phyloP scores from a whole-genome alignment of 1,284 basidiomycete genomes.

The Ganoderma resinaceum region DNA sequence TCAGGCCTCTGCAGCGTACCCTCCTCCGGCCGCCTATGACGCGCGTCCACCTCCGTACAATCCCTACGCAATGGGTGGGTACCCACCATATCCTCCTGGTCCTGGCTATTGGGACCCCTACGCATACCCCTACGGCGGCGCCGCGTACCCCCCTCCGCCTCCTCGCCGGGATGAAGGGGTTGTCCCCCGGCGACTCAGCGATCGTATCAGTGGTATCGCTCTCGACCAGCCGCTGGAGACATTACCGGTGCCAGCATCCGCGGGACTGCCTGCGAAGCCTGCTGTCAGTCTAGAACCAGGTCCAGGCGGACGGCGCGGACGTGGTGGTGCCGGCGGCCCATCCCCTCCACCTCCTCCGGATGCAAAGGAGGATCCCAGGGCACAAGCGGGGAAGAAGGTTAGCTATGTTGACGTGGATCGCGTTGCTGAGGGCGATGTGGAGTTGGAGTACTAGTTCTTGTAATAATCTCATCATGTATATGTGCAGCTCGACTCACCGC shows the following conservation, averaged over 20 bases:
- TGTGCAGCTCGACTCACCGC: constrained; percentile 15
- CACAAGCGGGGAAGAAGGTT: constrained; percentile 80
- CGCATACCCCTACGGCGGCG: constrained; percentile 45
- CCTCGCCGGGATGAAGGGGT: constrained; percentile 63
- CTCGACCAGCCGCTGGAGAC: constrained; percentile 53
- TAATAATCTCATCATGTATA: constrained; percentile 33
- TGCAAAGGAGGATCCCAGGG: constrained; percentile 86
- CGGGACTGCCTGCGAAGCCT: constrained; percentile 81
- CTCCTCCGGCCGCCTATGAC: constrained; percentile 45
- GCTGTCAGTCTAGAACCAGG: constrained; percentile 66
- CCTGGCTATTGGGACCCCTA: constrained; percentile 61
- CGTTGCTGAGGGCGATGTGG: constrained; percentile 86
- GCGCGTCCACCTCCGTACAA: constrained; percentile 47
- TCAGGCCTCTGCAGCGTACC: constrained; percentile 58
- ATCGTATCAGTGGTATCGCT: constrained; percentile 78
- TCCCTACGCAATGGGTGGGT: constrained; percentile 36
- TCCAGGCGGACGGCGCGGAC: constrained; percentile 45
- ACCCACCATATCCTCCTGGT: constrained; percentile 27
- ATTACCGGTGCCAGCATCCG: constrained; percentile 59
- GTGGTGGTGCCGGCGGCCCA: constrained; percentile 52
- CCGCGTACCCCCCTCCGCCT: constrained; percentile 41
- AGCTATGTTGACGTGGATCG: constrained; percentile 90
- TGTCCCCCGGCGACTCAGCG: constrained; percentile 69
- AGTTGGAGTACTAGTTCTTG: constrained; percentile 70
- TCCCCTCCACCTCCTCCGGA: constrained; percentile 82